A percentile compares a stretch with the other conserved stretches of the same genome.
These are phyloP conservation scores for Durusdinium trenchii DNA, from an alignment of 73 alveolate genomes.

Conservation along the genomic window DNA sequence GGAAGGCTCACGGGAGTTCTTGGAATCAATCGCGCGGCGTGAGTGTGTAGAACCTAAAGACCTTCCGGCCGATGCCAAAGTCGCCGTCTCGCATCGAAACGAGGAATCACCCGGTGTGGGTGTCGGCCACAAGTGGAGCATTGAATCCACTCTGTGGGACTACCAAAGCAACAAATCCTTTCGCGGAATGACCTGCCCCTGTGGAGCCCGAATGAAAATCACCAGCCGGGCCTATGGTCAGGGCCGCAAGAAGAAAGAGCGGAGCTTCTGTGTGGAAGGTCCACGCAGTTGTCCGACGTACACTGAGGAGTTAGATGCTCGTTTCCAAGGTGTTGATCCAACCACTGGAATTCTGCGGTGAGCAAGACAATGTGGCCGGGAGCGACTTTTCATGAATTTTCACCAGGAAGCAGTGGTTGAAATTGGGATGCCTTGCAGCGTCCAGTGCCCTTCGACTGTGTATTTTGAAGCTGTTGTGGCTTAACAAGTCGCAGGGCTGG, in stretches of 20 bases:
- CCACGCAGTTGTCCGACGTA: slow-evolving; percentile 31
- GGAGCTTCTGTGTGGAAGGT: slow-evolving; percentile 71
- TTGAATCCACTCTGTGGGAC: slow-evolving; percentile 86
- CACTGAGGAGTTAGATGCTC: not conserved
- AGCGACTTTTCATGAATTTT: not conserved
- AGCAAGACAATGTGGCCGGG: no score
- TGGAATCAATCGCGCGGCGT: slow-evolving; percentile 22
- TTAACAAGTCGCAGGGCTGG: no score
- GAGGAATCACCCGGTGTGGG: not conserved
- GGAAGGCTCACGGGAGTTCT: slow-evolving; percentile 19
- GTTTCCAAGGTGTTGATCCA: slow-evolving; percentile 36
- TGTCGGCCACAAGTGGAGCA: slow-evolving; percentile 52
- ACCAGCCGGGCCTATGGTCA: slow-evolving; percentile 80
- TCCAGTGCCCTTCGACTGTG: not conserved
- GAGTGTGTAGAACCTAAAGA: not conserved
- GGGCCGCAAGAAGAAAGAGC: slow-evolving; percentile 80
- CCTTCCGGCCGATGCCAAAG: not conserved
- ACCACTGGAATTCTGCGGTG: slow-evolving; percentile 50
- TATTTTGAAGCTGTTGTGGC: no score
- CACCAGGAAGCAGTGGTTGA: not conserved
- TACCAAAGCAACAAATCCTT: slow-evolving; percentile 56
- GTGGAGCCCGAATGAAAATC: slow-evolving; percentile 47
- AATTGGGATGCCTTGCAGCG: not conserved
- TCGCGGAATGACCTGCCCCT: slow-evolving; percentile 64
- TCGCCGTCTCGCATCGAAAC: not conserved